Base-by-base conservation (phyloP, 257 asterid species). In the Nyctanthes arbortristis region DNA sequence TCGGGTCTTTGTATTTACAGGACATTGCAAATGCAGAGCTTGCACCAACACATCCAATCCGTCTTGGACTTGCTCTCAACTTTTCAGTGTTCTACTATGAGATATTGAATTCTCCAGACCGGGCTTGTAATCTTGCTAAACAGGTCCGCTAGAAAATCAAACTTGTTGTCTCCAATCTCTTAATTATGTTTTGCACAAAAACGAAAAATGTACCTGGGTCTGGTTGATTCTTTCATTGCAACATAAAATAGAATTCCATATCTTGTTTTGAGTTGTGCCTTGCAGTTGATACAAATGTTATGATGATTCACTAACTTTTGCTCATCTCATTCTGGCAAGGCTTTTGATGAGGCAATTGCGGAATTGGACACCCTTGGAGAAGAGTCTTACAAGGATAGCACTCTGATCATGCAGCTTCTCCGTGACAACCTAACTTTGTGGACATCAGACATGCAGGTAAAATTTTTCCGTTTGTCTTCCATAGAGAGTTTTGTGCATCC, bases 311-410 rank as follows among this genome's bases (percentile, higher is more conserved):
- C 59, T 74, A 72, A 75, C 35, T 55, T 56, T 36, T 61, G 12
- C 7, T 25, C 55, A 40, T 54, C 34, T 6, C 6, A 35, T 13
- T 49, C 32, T 75, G 30, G 7, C 33, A 58, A 90, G 97, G 97
- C 97, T 72, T 91, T 91, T 68, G 97, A 91, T 37, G 97, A 91
- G 76, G 97, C 97, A 9, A 91, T 91, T 66, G 93, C 97, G 5
- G 97, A 91, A 80, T 66, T 91, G 80, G 97, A 91, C 81, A 87
- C 97, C 18, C 87, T 91, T 47, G 97, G 97, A 59, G 97, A 91
- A 84, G 97, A 91, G 52, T 91, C 97, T 20, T 91, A 91, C 88
- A 91, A 87, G 85, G 97, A 89, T 63, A 91, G 96, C 93, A 91
- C 97, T 80, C 74, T 91, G 72, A 91, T 91, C 70, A 91, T 91